Evolutionary conservation across 1,284 basidiomycete genomes (phyloP).

Genomic region (Mrakiaceae sp.): DNA sequence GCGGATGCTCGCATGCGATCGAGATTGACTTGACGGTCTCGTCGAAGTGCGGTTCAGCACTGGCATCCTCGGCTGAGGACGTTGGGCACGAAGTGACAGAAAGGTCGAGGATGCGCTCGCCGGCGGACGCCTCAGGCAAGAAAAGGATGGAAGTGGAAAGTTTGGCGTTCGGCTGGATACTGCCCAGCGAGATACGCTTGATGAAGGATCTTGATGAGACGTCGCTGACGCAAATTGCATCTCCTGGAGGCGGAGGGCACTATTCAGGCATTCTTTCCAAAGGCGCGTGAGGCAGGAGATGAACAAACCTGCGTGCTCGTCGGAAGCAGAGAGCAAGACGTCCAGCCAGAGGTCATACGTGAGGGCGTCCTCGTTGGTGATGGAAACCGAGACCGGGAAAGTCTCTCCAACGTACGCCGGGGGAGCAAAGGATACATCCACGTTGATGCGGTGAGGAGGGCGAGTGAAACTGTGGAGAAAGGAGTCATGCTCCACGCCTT

Average conservation of each 20-base stretch:
- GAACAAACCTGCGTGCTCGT: constrained; percentile 56
- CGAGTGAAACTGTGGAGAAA: constrained; percentile 45
- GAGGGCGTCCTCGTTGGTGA: constrained; percentile 55
- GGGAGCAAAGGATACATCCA: constrained; percentile 45
- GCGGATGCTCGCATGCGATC: constrained; percentile 47
- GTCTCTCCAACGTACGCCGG: constrained; percentile 65
- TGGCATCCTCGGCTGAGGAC: constrained; percentile 18
- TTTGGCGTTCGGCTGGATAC: constrained; percentile 45
- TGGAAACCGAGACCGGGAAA: constrained; percentile 54
- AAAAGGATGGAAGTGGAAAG: constrained; percentile 50
- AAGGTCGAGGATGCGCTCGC: constrained; percentile 58
- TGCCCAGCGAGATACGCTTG: constrained; percentile 57
- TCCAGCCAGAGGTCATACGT: constrained; percentile 55
- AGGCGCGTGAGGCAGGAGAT: neutral
- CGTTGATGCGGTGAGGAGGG: constrained; percentile 46
- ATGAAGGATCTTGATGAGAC: constrained; percentile 56
- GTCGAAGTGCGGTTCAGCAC: constrained; percentile 36
- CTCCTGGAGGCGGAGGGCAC: constrained; percentile 38
- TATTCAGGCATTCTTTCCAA: constrained; percentile 2
- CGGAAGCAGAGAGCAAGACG: constrained; percentile 60
- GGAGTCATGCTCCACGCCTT: neutral
- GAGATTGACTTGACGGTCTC: constrained; percentile 54
- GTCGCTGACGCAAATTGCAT: constrained; percentile 49
- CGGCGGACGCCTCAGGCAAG: constrained; percentile 46
- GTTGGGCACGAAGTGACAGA: constrained; percentile 49